Evolutionary conservation across 306 rosid species (phyloP), one percentile per base, ranked within the genome.

Genomic region (Lathyrus oleraceus): DNA sequence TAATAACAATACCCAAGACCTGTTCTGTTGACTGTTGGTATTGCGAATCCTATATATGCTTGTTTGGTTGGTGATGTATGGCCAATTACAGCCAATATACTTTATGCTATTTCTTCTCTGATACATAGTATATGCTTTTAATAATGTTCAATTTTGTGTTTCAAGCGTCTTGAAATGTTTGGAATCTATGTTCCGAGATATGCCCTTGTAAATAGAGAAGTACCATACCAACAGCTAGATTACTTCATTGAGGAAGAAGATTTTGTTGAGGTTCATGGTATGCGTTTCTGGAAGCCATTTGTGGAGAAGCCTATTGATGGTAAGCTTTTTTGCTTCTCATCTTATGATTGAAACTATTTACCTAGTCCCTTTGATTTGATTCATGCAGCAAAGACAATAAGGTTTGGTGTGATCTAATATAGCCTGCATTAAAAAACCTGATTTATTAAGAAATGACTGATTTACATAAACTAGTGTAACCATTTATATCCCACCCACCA

Each of bases 301-400:
- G 98, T 93, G 84, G 98, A 93, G 88, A 93, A 93, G 82, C 98
- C 98, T 67, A 88, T 93, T 77, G 75, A 87, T 67, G 98, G 98
- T 93, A 80, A 85, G 96, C 60, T 60, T 69, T 58, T 64, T 20
- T 48, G 8, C 49, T 60, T 66, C 76, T 61, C 61, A n/a, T 62
- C 49, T 63, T 52, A 36, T 57, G 49, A 65, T 58, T 4, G 59
- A 54, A 25, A 67, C 68, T 64, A 45, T 73, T 42, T 27, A 45
- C 58, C 59, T 32, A 42, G 25, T 76, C 40, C 43, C 23, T 39
- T 74, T 38, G 25, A 30, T 75, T 60, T 52, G 63, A 43, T 43
- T 30, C 45, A 58, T 40, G 47, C 17, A 25, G 30, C 43, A 35
- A 75, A 70, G 65, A 48, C 53, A 61, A 49, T 28, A 25, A 9